Evolutionary conservation across 352 stramenopile species (phyloP).

Genomic region (Globisporangium uncinulatum): DNA sequence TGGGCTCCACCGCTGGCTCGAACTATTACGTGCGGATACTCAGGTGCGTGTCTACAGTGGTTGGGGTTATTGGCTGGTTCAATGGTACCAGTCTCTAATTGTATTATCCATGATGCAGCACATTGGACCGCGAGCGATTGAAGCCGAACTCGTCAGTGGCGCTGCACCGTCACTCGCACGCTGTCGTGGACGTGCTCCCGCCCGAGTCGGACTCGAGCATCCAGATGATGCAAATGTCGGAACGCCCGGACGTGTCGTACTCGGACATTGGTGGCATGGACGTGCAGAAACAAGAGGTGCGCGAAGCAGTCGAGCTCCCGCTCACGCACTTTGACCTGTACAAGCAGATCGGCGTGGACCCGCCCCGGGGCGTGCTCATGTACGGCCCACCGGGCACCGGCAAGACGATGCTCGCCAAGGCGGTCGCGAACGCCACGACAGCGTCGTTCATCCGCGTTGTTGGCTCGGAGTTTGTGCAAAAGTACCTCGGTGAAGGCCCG

Average conservation of each 20-base stretch:
- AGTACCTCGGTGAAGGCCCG: conserved; percentile 98
- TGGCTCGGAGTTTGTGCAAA: conserved; percentile 99
- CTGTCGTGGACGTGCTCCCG: conserved; percentile 98
- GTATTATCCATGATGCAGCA: conserved; percentile 37
- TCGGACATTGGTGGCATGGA: conserved; percentile 99
- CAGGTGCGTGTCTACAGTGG: conserved; percentile 2
- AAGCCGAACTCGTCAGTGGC: conserved; percentile 99
- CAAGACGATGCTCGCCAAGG: conserved; percentile 99
- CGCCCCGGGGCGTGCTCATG: conserved; percentile 96
- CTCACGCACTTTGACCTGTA: conserved; percentile 99
- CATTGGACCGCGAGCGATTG: conserved; percentile 97
- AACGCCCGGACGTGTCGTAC: conserved; percentile 96
- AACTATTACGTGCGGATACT: conserved; percentile 99
- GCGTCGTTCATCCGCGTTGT: conserved; percentile 98
- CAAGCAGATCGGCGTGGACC: conserved; percentile 99
- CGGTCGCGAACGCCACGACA: conserved; percentile 98
- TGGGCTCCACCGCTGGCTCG: conserved; percentile 95
- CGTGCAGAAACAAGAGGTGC: conserved; percentile 98
- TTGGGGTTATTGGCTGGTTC: too few species aligned
- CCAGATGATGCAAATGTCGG: conserved; percentile 98
- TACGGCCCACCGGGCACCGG: conserved; percentile 95
- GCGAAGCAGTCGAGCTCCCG: conserved; percentile 99
- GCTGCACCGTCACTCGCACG: conserved; percentile 97
- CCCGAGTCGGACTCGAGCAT: conserved; percentile 99
- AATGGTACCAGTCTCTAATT: not conserved